Evolutionary conservation across 768 basidiomycete species (phyloP), one percentile per base, ranked within the genome.

Genomic region (Mycena filopes): DNA sequence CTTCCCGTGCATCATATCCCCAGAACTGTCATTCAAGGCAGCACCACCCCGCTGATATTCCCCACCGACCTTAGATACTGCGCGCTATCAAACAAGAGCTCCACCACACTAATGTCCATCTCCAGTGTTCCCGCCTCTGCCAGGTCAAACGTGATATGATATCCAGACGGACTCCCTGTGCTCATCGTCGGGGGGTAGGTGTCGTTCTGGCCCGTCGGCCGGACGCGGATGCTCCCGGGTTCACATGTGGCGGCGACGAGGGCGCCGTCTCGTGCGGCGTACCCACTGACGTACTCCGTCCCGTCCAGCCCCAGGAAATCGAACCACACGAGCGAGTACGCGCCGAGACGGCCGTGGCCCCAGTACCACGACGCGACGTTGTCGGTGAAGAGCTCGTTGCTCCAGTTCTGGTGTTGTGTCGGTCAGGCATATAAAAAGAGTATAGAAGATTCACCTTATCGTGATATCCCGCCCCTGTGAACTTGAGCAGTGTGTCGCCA

Each of bases 241-340:
- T 38, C 25, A 38, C 67, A 68, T 53, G 38, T 65, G 3, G 66
- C 51, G 2, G 54, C 43, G 23, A 65, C 5, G 16, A 64, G 56
- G 18, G 28, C 15, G 40, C 36, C 28, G 26, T 68, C 62, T 13
- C 47, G 36, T 16, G 55, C 40, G 10, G 49, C 47, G n/a, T 65
- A 68, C 16, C 53, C 67, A 63, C 58, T 60, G 15, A 65, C 53
- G 49, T 11, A 40, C 42, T 65, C 63, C 10, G 12, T 21, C 16
- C 53, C 54, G 15, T 36, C 26, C 3, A n/a, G 29, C 18, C 53
- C 58, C 6, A 68, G 36, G 20, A 55, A 45, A 23, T 68, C 67
- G 29, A 56, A 68, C 67, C 67, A 68, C 20, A 68, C 67, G 42
- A 68, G 12, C 7, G 67, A 65, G 50, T 60, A 68, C 1, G 53